Evolutionary conservation across 345 rosid species (phyloP).

Genomic region (Anastatica hierochuntica): DNA sequence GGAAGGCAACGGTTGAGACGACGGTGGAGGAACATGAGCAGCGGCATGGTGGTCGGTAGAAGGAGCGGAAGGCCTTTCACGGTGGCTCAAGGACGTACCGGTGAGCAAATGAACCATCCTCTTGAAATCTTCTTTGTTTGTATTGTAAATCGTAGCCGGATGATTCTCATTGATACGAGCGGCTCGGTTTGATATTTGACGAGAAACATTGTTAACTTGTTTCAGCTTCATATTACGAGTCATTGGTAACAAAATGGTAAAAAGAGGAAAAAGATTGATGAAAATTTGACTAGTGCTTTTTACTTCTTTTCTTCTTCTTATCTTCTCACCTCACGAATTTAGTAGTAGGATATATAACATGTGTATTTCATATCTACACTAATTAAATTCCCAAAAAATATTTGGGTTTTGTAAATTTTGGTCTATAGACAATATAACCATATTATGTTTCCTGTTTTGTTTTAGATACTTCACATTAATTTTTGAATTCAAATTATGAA

Average conservation of each 20-base stretch:
- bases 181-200: neutral
- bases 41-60: no score
- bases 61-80: no score
- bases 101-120: conserved; percentile 64
- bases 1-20: conserved; percentile 21
- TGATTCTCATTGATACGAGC: neutral
- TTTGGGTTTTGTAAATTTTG: neutral
- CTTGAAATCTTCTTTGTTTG: conserved; percentile 53
- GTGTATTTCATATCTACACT: neutral
- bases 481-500: neutral
- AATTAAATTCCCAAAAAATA: neutral
- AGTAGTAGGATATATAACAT: neutral
- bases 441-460: neutral
- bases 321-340: neutral
- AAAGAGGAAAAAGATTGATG: neutral
- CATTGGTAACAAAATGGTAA: neutral
- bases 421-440: neutral
- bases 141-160: conserved; percentile 34
- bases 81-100: neutral
- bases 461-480: neutral
- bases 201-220: neutral
- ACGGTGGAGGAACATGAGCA: conserved; percentile 18
- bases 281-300: neutral
- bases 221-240: neutral
- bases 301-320: neutral